These are phyloP conservation scores for Apiospora kogelbergensis DNA, from an alignment of 2,329 filamentous ascomycete genomes.

Conservation along the genomic window DNA sequence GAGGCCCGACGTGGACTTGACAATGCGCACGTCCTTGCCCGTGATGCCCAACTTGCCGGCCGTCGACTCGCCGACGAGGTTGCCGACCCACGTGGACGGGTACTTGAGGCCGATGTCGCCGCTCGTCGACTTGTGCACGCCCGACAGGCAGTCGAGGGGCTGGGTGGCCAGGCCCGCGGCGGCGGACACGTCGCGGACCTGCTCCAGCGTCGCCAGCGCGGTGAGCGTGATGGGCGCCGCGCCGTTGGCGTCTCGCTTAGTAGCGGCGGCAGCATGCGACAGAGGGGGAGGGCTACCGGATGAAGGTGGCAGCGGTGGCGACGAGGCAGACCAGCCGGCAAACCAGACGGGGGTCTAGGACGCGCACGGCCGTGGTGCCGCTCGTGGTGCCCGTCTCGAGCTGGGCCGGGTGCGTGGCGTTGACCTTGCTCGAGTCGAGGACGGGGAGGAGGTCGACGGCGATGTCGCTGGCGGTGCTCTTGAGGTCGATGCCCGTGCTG, in stretches of 20 bases:
- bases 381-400: slow-evolving; percentile 46
- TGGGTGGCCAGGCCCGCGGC: slow-evolving; percentile 10
- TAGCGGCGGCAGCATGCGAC: neutral
- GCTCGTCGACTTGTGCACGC: slow-evolving; percentile 45
- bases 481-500: slow-evolving; percentile 34
- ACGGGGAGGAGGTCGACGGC: slow-evolving; percentile 44
- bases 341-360: slow-evolving; percentile 49
- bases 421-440: slow-evolving; percentile 29
- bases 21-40: slow-evolving; percentile 44
- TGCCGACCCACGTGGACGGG: slow-evolving; percentile 51
- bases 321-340: slow-evolving; percentile 15
- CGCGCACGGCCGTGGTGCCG: slow-evolving; percentile 37
- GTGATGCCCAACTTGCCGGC: slow-evolving; percentile 39
- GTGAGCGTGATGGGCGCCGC: neutral
- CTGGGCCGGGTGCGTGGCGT: slow-evolving; percentile 22
- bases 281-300: slow-evolving; percentile 1
- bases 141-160: slow-evolving; percentile 37
- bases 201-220: neutral
- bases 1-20: slow-evolving; percentile 30
- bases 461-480: slow-evolving; percentile 42
- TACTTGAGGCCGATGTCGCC: slow-evolving; percentile 44
- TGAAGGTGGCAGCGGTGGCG: slow-evolving; percentile 13
- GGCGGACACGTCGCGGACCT: neutral
- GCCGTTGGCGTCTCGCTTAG: neutral
- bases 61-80: slow-evolving; percentile 38